Evolutionary conservation across 2,329 filamentous ascomycete species (phyloP), one percentile per base, ranked within the genome.

Genomic region (Drechslerella coelobrocha): DNA sequence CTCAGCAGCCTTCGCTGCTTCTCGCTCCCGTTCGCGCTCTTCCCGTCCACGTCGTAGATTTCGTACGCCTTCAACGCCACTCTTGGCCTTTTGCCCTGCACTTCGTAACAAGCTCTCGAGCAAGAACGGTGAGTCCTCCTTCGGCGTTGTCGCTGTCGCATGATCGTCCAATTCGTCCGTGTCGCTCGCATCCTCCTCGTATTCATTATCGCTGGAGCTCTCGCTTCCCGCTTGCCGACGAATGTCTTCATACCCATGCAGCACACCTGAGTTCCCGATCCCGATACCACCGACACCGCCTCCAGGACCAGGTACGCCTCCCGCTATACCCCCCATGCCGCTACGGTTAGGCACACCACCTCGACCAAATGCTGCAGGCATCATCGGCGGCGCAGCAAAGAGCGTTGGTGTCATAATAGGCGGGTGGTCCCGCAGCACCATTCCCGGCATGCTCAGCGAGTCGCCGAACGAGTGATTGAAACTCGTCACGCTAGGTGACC

Each of bases 1-100:
- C 76, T 91, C 78, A 27, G 83, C 78, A 76, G 85, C 82, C 72
- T 83, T 83, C 86, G 91, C 90, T 79, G 88, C 84, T 51, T 84
- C 81, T 80, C 84, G 81, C 79, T 88, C 81, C 39, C 82, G 80
- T 10, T 56, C 34, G 59, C 55, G 56, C 53, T 78, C 75, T 79
- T 93, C 94, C 63, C 89, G 89, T 37, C 92, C 92, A 27, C 55
- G 65, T 4, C 68, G 48, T 7, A 72, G 31, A 41, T 72, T 72
- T 24, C 68, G 50, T 19, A 66, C 68, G 12, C 61, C 68, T 29
- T 65, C 61, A 14, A 72, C 61, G 2, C 68, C 68, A 47, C 55
- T 66, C 50, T 72, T 72, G 19, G 68, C 68, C 52, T 72, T 72
- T 43, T 72, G 68, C 23, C 68, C 68, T n/a, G 68, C 68, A 29